Evolutionary conservation across 2,329 filamentous ascomycete genomes (phyloP).

Genomic region (Exophiala lecanii-corni): DNA sequence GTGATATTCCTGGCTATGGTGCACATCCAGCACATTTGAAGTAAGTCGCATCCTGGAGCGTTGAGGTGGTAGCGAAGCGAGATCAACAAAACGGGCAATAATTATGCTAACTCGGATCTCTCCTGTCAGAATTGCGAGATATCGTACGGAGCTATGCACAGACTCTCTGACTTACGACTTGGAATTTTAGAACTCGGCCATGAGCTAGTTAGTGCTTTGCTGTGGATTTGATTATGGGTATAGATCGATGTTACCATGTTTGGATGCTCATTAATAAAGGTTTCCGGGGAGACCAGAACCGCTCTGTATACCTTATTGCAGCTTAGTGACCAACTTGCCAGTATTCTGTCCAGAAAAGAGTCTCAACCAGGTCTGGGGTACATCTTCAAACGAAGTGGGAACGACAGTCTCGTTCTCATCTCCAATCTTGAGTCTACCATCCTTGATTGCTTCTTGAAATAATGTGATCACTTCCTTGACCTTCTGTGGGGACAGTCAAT

Average conservation of each 20-base stretch:
- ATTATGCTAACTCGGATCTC: too few species aligned
- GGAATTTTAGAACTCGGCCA: constrained; percentile 35
- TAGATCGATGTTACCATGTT: too few species aligned
- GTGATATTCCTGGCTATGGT: constrained; percentile 41
- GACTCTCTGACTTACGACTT: constrained; percentile 41
- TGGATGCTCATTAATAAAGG: too few species aligned
- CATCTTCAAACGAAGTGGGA: constrained; percentile 42
- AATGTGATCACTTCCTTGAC: constrained; percentile 58
- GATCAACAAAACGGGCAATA: too few species aligned
- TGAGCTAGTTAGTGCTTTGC: too few species aligned
- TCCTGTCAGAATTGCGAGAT: constrained; percentile 34
- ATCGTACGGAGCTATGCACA: constrained; percentile 39
- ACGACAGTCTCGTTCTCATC: constrained; percentile 50
- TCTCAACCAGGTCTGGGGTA: constrained; percentile 47
- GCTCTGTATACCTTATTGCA: constrained; percentile 31
- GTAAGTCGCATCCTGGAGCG: too few species aligned
- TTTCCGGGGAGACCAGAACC: too few species aligned
- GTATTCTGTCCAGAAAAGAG: constrained; percentile 67
- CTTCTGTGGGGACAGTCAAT: constrained; percentile 58
- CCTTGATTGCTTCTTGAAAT: constrained; percentile 63
- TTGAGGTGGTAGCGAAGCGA: too few species aligned
- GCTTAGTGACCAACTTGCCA: constrained; percentile 44
- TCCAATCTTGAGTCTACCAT: constrained; percentile 57
- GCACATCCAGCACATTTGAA: constrained; percentile 43
- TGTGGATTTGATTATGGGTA: too few species aligned